Evolutionary conservation across 1,284 basidiomycete genomes (phyloP).

Genomic region (Mrakiaceae sp.): DNA sequence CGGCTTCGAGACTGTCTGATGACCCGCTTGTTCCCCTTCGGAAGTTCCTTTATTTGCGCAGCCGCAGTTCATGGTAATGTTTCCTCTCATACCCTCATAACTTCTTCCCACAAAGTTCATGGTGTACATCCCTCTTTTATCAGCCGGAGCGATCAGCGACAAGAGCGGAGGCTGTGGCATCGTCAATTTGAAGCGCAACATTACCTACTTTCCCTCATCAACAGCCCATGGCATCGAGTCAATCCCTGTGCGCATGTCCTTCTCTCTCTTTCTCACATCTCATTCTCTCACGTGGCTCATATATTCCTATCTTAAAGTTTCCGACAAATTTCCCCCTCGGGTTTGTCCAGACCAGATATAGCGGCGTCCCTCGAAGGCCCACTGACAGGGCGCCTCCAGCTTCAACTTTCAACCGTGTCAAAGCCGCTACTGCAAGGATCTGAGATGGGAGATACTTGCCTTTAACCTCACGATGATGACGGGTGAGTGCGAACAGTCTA

Average conservation of each 20-base stretch:
- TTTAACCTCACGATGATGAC: slow-evolving; percentile 55
- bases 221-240: slow-evolving; percentile 55
- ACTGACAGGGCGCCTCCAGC: no score
- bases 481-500: no score
- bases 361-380: no score
- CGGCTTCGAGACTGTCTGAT: no score
- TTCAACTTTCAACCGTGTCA: background rate
- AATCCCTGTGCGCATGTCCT: slow-evolving; percentile 25
- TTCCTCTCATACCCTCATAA: slow-evolving; percentile 25
- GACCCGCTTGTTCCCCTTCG: background rate
- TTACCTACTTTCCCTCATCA: slow-evolving; percentile 52
- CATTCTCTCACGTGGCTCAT: no score
- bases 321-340: slow-evolving; percentile 58
- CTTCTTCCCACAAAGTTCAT: background rate
- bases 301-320: slow-evolving; percentile 35
- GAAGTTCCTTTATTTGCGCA: slow-evolving; percentile 61
- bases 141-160: slow-evolving; percentile 51
- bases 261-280: no score
- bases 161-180: slow-evolving; percentile 65
- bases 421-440: slow-evolving; percentile 50
- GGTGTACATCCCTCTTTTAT: slow-evolving; percentile 13
- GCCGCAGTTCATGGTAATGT: slow-evolving; percentile 40
- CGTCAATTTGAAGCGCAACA: slow-evolving; percentile 50
- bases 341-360: no score
- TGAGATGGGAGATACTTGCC: slow-evolving; percentile 53